Conservation (phyloP, 2,329 filamentous ascomycete species). For the Fusarium secorum region DNA sequence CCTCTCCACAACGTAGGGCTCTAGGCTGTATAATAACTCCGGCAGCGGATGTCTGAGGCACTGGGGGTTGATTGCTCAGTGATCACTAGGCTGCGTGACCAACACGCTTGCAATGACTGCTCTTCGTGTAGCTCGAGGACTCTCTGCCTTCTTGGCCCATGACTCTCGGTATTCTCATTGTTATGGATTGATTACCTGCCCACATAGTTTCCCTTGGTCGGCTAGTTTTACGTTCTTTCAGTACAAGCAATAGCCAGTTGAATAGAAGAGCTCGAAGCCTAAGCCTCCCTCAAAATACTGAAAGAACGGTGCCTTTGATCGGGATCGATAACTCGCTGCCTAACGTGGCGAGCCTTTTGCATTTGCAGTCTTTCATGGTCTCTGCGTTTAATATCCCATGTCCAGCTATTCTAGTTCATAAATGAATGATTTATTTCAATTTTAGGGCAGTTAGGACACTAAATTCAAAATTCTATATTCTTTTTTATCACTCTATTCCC, state of each 20-base stretch:
- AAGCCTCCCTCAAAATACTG: neutral
- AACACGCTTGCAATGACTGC: neutral
- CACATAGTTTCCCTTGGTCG: neutral
- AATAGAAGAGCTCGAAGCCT: neutral
- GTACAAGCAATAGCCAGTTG: neutral
- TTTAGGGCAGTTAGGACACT: neutral
- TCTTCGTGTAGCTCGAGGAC: neutral
- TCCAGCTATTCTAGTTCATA: too few relatives aligned
- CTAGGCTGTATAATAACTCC: neutral
- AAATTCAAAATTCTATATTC: neutral
- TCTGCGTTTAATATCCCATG: neutral
- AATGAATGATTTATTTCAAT: neutral
- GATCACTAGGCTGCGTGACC: neutral
- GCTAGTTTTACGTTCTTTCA: neutral
- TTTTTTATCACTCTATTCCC: neutral
- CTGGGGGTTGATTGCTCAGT: accelerated
- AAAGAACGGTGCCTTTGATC: too few relatives aligned
- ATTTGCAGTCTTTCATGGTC: neutral
- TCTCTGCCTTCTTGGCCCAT: too few relatives aligned
- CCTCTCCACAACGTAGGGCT: neutral
- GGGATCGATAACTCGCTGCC: too few relatives aligned
- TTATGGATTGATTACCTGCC: neutral
- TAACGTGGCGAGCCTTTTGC: neutral
- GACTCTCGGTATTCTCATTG: neutral
- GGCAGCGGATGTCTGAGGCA: neutral